Base-by-base conservation (phyloP, 805 yeast species). In the Candida pseudoglaebosa region DNA sequence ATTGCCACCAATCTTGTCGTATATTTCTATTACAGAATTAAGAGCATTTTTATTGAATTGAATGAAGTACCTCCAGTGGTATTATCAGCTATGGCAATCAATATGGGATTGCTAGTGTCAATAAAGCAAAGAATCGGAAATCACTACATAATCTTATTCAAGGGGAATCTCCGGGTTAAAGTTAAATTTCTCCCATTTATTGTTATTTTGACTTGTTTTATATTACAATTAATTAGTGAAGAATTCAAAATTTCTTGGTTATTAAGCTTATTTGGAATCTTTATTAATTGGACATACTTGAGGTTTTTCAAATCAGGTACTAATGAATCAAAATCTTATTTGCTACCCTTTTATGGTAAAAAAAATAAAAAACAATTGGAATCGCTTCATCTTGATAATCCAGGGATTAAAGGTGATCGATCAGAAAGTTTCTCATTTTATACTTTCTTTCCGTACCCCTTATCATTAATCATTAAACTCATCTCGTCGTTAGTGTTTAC, bases 121-220 rank as follows among this genome's bases (percentile, higher is more conserved):
- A 72, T 80, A 47, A 82, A 80, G 50, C 88, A 82, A 57, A 54
- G 81, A 43, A 71, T 79, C 18, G 82, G 85, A 20, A 82, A 80
- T 49, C 77, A 81, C 60, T 63, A 79, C 46, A 54, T 77, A 47
- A 59, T 67, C 34, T 60, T 76, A 40, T 62, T 78, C 59, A 61
- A 70, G 40, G 75, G 77, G 30, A 43, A 61, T 38, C 38, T 71
- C 39, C 67, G 77, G 43, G 60, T 78, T 30, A 68, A 67, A 46
- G 67, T 68, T 16, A 51, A 70, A 28, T 64, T 65, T 33, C 37
- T 70, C 5, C 64, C 73, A n/a, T 64, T 67, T 30, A 46, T 69
- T 8, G 40, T 57, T 6, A 29, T 59, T 2, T 39, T 54, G 15
- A 50, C 21, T 5, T 56, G 32, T 43, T 67, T 35, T 52, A 49